A percentile compares a stretch with the other conserved stretches of the same genome.
These are phyloP conservation scores for Gnomoniopsis sp. DNA, from an alignment of 2,329 filamentous ascomycete species.

Conservation along the genomic window DNA sequence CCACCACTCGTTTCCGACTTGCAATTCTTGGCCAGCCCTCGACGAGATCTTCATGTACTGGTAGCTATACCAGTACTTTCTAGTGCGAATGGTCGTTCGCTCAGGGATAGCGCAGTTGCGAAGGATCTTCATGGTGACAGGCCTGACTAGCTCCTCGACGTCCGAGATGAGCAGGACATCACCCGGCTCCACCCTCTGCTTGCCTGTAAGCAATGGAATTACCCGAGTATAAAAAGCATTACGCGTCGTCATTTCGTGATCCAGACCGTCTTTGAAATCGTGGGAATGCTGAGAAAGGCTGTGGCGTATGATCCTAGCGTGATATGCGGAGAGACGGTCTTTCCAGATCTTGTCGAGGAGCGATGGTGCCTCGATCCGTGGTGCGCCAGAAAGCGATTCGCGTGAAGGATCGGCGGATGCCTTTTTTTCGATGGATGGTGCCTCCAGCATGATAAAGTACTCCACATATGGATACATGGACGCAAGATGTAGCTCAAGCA, in stretches of 20 bases:
- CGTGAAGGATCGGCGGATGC: neutral
- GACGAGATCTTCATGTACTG: conserved; percentile 29
- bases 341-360: conserved; percentile 33
- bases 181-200: conserved; percentile 26
- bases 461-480: conserved; percentile 34
- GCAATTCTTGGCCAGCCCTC: no score
- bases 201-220: conserved; percentile 34
- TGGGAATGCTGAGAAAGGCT: conserved; percentile 29
- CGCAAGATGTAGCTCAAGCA: conserved; percentile 19
- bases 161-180: conserved; percentile 50
- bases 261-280: conserved; percentile 27
- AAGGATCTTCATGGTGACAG: conserved; percentile 30
- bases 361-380: conserved; percentile 34
- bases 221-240: conserved; percentile 35
- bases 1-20: conserved; percentile 34
- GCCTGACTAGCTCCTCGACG: conserved; percentile 42
- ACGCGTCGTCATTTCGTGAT: conserved; percentile 35
- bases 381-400: conserved; percentile 19
- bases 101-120: conserved; percentile 33
- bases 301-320: conserved; percentile 37
- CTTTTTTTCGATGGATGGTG: conserved; percentile 14
- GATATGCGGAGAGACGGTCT: conserved; percentile 29
- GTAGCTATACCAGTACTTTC: conserved; percentile 37
- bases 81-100: conserved; percentile 30
- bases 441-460: conserved; percentile 42